These are phyloP conservation scores for Fragaria nilgerrensis DNA, from an alignment of 306 rosid species.

Conservation along the genomic window DNA sequence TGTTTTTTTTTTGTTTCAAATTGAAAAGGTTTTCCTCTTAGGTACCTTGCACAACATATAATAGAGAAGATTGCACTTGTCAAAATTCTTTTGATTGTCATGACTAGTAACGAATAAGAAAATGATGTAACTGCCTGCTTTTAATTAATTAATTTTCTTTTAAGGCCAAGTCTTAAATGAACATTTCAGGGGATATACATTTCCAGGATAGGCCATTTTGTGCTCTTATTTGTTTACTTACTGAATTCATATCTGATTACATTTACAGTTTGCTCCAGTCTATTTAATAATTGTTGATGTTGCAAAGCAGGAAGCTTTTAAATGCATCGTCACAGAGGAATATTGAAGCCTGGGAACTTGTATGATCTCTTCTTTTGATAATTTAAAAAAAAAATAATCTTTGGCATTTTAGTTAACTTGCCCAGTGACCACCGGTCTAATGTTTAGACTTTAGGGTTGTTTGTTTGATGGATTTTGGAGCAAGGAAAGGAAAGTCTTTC, in stretches of 20 bases:
- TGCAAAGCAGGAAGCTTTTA: constrained; percentile 53
- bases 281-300: constrained; percentile 8
- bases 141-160: not conserved
- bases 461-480: too few relatives aligned
- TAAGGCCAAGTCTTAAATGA: not conserved
- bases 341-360: constrained; percentile 89
- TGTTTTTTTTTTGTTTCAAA: too few relatives aligned
- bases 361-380: constrained; percentile 39
- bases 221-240: constrained; percentile 10
- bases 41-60: not conserved
- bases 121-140: not conserved
- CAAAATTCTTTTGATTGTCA: not conserved
- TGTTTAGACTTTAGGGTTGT: not conserved
- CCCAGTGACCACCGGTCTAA: too few relatives aligned
- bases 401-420: not conserved
- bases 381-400: not conserved
- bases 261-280: not conserved
- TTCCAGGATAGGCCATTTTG: not conserved
- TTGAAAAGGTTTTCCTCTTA: not conserved
- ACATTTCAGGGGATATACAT: constrained; percentile 9
- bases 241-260: not conserved
- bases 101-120: not conserved
- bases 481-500: too few relatives aligned
- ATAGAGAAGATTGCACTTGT: not conserved
- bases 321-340: constrained; percentile 33